Conservation (phyloP, 495 filamentous ascomycete genomes). For the Terfezia boudieri region DNA sequence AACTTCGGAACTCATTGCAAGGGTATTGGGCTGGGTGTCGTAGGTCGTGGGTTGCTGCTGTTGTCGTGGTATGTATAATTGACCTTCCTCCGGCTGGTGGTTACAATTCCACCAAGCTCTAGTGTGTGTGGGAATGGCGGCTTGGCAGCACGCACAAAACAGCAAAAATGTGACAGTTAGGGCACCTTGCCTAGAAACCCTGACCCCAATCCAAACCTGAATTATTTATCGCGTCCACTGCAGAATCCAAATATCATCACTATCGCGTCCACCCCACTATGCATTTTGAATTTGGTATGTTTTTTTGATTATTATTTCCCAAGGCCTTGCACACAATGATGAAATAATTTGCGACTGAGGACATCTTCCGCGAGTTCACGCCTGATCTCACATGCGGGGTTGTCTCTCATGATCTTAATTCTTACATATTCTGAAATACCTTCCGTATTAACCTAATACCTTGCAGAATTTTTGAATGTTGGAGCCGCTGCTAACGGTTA, state of each 20-base stretch:
- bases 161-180: background rate
- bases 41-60: conserved; percentile 7
- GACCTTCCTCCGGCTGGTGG: no score
- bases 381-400: conserved; percentile 63
- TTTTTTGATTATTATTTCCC: no score
- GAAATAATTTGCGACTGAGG: conserved; percentile 98
- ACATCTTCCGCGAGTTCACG: conserved; percentile 51
- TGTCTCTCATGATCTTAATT: conserved; percentile 59
- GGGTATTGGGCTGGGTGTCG: conserved; percentile 8
- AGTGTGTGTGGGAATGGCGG: background rate
- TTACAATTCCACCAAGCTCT: no score
- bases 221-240: no score
- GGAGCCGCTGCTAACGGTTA: no score
- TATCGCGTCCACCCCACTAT: no score
- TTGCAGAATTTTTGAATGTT: no score
- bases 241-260: no score
- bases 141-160: background rate
- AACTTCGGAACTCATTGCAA: conserved; percentile 13
- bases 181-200: background rate
- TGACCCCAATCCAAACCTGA: background rate
- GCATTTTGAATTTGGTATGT: no score
- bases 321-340: conserved; percentile 32
- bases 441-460: no score
- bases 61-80: conserved; percentile 3
- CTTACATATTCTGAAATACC: conserved; percentile 84